These are phyloP conservation scores for Allium fistulosum DNA, from an alignment of 106 monocot genomes.

Conservation along the genomic window DNA sequence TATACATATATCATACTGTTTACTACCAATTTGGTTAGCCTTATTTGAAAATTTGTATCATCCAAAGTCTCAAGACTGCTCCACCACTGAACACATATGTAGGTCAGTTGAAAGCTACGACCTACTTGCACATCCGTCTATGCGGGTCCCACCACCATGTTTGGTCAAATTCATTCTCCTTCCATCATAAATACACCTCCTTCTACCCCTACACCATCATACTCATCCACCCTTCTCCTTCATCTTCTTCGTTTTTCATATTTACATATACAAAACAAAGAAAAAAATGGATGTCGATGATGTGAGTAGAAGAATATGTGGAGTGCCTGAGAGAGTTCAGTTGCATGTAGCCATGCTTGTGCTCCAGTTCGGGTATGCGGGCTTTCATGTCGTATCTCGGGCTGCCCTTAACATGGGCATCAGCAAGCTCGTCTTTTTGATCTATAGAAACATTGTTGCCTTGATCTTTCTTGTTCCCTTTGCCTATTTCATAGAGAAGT, in stretches of 20 bases:
- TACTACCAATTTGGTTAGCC: too few relatives aligned
- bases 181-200: not conserved
- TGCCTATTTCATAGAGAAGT: conserved; percentile 87
- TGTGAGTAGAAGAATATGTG: conserved; percentile 30
- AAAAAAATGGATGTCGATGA: conserved; percentile 23
- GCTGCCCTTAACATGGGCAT: conserved; percentile 80
- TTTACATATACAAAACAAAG: not conserved
- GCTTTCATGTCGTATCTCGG: conserved; percentile 71
- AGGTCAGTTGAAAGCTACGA: not conserved
- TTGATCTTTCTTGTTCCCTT: conserved; percentile 56
- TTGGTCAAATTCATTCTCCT: not conserved
- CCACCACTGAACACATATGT: not conserved
- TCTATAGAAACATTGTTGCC: conserved; percentile 80
- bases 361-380: conserved; percentile 72
- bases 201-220: not conserved
- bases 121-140: not conserved
- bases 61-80: not conserved
- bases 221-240: not conserved
- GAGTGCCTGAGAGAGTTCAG: conserved; percentile 65
- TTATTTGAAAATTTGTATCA: too few relatives aligned
- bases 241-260: not conserved
- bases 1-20: too few relatives aligned
- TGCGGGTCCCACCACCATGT: not conserved
- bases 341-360: conserved; percentile 63
- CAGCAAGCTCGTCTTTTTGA: conserved; percentile 69